Evolutionary conservation across 768 basidiomycete genomes (phyloP), one percentile per base, ranked within the genome.

Genomic region (Hebeloma cylindrosporum): DNA sequence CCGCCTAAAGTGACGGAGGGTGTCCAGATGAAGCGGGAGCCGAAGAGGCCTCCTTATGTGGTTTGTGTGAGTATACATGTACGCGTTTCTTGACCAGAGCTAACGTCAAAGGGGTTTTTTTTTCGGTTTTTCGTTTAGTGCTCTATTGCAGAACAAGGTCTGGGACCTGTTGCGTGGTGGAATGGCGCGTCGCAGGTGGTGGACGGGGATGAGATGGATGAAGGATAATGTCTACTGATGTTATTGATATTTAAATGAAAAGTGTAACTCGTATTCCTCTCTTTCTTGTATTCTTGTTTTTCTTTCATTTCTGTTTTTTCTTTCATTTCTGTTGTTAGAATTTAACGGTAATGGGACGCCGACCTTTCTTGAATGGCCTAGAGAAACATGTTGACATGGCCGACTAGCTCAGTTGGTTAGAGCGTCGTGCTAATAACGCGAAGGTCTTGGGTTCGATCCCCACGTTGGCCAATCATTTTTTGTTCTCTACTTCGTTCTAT

Each of bases 381-480:
- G n/a, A 22, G 18, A 20, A 9, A 8, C 7, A 2, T 9, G 23
- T 22, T 17, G 23, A 14, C 22, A 36, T 40, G 83, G 85, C 85
- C 83, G 84, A 79, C 82, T 88, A 85, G 85, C 85, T 88, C 85
- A 88, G 85, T 71, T 86, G 85, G 85, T 87, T 88, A 87, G 85
- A 87, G 85, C 85, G 83, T 85, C 79, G 84, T 84, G 80, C 83
- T 87, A 85, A 84, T 83, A 82, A 65, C 78, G 77, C 80, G 78
- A 82, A 83, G 80, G 80, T 81, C 82, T 77, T 83, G 80, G 80
- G 80, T 83, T 83, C 81, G 80, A 82, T 74, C 81, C 81, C 80
- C 80, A 81, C 75, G 78, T 80, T 80, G 80, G 81, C 81, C 79
- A 82, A 8, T 14, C 10, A n/a, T 36, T 20, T 36, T 20, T 14